Base-by-base conservation (phyloP, 2,329 filamentous ascomycete genomes). In the Corinectria fuckeliana region DNA sequence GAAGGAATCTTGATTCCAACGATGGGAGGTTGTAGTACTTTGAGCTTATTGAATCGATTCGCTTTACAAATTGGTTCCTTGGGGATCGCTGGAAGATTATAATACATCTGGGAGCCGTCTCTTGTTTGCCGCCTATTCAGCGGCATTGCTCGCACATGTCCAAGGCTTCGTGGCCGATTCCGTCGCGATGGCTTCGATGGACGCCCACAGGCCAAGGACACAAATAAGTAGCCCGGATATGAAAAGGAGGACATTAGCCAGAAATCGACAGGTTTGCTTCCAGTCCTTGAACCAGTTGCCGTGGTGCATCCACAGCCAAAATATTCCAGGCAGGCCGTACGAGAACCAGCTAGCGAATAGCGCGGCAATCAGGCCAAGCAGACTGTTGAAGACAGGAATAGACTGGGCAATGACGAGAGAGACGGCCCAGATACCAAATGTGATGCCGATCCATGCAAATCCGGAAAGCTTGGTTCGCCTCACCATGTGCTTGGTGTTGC, bases 321-420 rank as follows among this genome's bases (percentile, higher is more conserved):
- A 79, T 41, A 77, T 70, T 2, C 80, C 80, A 0, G 80, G 79
- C 1, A 82, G 72, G 14, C 80, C 80, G 30, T 78, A 82, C 51
- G 85, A 88, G 72, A 91, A 91, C 88, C 88, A 91, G 53, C 82
- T 86, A 18, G 83, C 85, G 60, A 91, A 90, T 2, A 90, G 74
- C 2, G 87, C 82, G 26, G 79, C 81, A 66, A 91, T 85, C 32
- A 91, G 75, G 4, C 84, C 85, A 3, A 92, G 77, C 8, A 92
- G 76, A 45, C 86, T 81, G 69, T 85, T 86, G 76, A 92, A 92
- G 48, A 87, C 84, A 0, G 90, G 90, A 7, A 92, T 88, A 0
- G 86, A 85, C 70, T 89, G 84, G 5, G 89, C 88, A 58, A 92
- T 87, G 58, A 91, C 74, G 81, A 87, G 90, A 2, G 87, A 85